A percentile compares a stretch with the other conserved stretches of the same genome.
Evolutionary conservation across 345 rosid genomes (phyloP).

Genomic region (Populus davidiana): DNA sequence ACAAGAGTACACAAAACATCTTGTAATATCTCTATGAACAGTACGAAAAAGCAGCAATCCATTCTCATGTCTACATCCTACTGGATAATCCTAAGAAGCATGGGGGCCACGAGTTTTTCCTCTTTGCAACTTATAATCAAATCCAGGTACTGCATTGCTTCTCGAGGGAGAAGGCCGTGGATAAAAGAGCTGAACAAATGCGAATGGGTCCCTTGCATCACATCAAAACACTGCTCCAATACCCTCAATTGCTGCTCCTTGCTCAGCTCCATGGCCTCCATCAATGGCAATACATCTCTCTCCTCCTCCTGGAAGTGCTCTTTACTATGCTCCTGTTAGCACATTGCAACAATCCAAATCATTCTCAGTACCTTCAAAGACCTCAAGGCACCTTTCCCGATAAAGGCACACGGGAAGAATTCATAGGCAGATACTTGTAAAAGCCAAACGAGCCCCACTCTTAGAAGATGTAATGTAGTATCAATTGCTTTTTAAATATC

Average conservation of each 20-base stretch:
- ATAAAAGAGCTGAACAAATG: conserved; percentile 45
- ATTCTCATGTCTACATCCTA: neutral
- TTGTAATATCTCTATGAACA: neutral
- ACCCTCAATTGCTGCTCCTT: conserved; percentile 43
- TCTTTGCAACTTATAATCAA: conserved; percentile 42
- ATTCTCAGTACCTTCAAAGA: neutral
- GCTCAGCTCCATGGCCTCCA: conserved; percentile 61
- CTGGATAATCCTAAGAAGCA: conserved; percentile 12
- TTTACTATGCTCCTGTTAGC: conserved; percentile 44
- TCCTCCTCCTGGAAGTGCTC: conserved; percentile 68
- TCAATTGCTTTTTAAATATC: too few relatives aligned
- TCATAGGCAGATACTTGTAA: neutral
- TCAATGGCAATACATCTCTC: conserved; percentile 51
- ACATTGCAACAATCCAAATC: neutral
- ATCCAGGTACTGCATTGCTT: conserved; percentile 63
- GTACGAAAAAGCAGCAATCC: neutral
- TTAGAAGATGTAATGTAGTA: too few relatives aligned
- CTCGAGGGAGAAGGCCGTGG: conserved; percentile 54
- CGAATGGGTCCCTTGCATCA: conserved; percentile 62
- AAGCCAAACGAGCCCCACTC: neutral
- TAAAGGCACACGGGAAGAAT: neutral
- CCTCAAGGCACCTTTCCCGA: neutral
- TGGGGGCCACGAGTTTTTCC: conserved; percentile 16
- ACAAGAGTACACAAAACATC: neutral
- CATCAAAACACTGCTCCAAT: conserved; percentile 45